A percentile compares a stretch with the other conserved stretches of the same genome.
Conservation (phyloP, 2,329 filamentous ascomycete species). For the Penicillium sp. region DNA sequence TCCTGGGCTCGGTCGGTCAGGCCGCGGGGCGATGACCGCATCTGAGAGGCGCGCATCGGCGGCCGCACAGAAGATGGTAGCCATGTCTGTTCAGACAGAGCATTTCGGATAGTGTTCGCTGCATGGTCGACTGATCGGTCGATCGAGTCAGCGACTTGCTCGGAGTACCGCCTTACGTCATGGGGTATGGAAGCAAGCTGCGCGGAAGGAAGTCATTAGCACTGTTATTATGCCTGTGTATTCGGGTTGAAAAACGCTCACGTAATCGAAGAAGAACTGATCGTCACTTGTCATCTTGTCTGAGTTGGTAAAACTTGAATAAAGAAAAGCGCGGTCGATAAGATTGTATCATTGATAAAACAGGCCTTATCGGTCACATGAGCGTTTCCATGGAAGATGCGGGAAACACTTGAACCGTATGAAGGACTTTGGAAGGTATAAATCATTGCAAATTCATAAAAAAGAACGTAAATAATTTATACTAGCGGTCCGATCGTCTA, state of each 20-base stretch:
- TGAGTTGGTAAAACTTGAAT: conserved; percentile 11
- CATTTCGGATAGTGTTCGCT: conserved; percentile 69
- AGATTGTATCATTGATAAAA: conserved; percentile 10
- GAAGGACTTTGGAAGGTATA: too few species aligned
- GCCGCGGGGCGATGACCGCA: conserved; percentile 38
- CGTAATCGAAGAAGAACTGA: conserved; percentile 74
- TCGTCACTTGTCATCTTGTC: conserved; percentile 74
- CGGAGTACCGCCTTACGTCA: conserved; percentile 70
- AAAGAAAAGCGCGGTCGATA: conserved; percentile 17
- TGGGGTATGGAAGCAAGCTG: conserved; percentile 61
- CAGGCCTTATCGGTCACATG: conserved; percentile 6
- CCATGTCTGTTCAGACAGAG: conserved; percentile 68
- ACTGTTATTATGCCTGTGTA: not conserved
- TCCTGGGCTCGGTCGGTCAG: conserved; percentile 60
- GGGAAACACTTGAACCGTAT: not conserved
- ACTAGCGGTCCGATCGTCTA: too few species aligned
- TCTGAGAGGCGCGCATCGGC: conserved; percentile 34
- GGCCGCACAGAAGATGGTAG: conserved; percentile 68
- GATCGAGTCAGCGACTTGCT: conserved; percentile 74
- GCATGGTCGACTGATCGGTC: conserved; percentile 79
- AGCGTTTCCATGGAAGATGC: not conserved
- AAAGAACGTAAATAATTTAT: too few species aligned
- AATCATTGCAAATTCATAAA: too few species aligned
- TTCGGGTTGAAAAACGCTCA: conserved; percentile 45
- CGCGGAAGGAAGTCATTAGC: conserved; percentile 12